Evolutionary conservation across 2,329 filamentous ascomycete genomes (phyloP).

Genomic region (Sordariomycetes sp.): DNA sequence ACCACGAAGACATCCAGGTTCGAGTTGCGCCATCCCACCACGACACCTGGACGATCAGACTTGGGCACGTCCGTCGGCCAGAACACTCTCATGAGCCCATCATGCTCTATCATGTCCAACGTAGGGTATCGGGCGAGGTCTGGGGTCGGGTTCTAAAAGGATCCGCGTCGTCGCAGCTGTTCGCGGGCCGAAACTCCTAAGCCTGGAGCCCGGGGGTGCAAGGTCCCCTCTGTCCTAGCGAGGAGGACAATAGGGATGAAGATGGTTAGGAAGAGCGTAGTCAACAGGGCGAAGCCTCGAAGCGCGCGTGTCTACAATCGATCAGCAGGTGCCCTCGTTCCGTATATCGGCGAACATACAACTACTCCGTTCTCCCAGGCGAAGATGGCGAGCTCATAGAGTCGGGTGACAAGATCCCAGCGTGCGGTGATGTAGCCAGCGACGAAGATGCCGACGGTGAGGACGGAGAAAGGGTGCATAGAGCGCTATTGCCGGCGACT

Average conservation of each 20-base stretch:
- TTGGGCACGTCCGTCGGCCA: conserved; percentile 83
- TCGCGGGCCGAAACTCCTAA: conserved; percentile 89
- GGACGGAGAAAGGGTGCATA: conserved; percentile 97
- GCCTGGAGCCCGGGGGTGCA: conserved; percentile 75
- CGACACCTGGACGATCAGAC: conserved; percentile 67
- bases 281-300: conserved; percentile 77
- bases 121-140: conserved; percentile 5
- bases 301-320: conserved; percentile 62
- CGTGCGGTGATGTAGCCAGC: conserved; percentile 98
- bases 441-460: conserved; percentile 97
- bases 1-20: conserved; percentile 84
- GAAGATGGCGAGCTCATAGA: conserved; percentile 95
- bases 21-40: conserved; percentile 95
- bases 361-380: conserved; percentile 98
- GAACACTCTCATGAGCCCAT: conserved; percentile 96
- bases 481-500: conserved; percentile 22
- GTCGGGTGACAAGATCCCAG: conserved; percentile 94
- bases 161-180: conserved; percentile 87
- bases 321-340: neutral
- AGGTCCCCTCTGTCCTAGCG: conserved; percentile 66
- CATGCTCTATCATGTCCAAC: conserved; percentile 58
- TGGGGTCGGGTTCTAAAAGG: conserved; percentile 55
- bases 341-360: conserved; percentile 40
- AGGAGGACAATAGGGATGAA: conserved; percentile 78
- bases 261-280: conserved; percentile 74